Evolutionary conservation across 805 yeast genomes (phyloP), one percentile per base, ranked within the genome.

Genomic region (Naumovozyma dairenensis): DNA sequence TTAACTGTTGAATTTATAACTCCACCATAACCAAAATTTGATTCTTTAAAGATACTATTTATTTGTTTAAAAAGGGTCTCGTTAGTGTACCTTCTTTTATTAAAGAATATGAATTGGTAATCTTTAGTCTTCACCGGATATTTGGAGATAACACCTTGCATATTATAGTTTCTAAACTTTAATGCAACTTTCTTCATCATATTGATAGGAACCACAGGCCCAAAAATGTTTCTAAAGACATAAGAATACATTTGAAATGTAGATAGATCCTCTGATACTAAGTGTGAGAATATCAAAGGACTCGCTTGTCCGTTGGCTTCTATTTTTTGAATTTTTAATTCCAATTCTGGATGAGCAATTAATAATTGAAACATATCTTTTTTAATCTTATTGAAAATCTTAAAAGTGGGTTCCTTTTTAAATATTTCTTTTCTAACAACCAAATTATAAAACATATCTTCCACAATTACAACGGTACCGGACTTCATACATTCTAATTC

Each of bases 101-200:
- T 72, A 16, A 71, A 42, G 33, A 60, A 68, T 1, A 73, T 43
- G 32, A 60, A 65, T 42, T 74, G 81, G 36, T 61, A 57, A 1
- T 44, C 38, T 28, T 55, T 63, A 0, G 65, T 47, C 34, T 59
- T 59, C 1, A 53, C 39, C 1, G 70, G 59, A 0, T 34, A 24
- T 3, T 43, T 46, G 0, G 73, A 69, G 8, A 75, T 53, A 0
- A 66, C 40, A 3, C 72, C 71, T 0, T 47, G 40, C n/a, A 60
- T 46, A 6, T 38, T 38, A 29, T 49, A 55, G 2, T 51, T 52
- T 30, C 43, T 42, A 35, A 32, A 48, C 8, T 22, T 36, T 6
- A 42, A 34, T 6, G 43, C 35, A 3, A 52, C 48, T 15, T 37
- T 39, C 34, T 49, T 49, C 20, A 50, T 21, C 16, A 34, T 28